Evolutionary conservation across 2,329 filamentous ascomycete genomes (phyloP).

Genomic region (Alternaria ethzedia): DNA sequence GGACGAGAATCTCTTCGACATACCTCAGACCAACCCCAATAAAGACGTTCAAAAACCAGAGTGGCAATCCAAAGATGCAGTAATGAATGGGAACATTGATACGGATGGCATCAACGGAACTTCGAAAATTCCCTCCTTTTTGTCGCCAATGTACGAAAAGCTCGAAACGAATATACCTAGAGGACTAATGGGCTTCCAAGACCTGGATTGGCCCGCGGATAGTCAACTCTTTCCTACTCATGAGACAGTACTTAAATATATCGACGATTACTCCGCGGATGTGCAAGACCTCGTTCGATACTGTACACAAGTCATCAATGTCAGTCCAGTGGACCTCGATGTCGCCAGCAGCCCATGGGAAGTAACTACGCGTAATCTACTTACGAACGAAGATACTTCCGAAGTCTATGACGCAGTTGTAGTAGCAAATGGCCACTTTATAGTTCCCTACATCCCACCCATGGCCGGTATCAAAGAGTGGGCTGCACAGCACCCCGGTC

Average conservation of each 20-base stretch:
- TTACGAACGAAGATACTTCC: slow-evolving; percentile 45
- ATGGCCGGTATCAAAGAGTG: slow-evolving; percentile 52
- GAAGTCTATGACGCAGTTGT: slow-evolving; percentile 62
- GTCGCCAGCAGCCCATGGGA: slow-evolving; percentile 59
- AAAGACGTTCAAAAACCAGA: slow-evolving; percentile 69
- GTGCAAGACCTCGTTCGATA: slow-evolving; percentile 73
- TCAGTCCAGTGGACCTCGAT: slow-evolving; percentile 50
- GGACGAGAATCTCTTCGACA: slow-evolving; percentile 52
- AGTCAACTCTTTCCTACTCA: slow-evolving; percentile 77
- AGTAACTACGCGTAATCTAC: slow-evolving; percentile 61
- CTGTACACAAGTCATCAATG: slow-evolving; percentile 70
- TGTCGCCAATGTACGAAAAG: slow-evolving; percentile 82
- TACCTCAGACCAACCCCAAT: slow-evolving; percentile 73
- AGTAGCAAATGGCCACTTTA: slow-evolving; percentile 57
- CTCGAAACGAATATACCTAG: slow-evolving; percentile 89
- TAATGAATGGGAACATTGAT: not conserved
- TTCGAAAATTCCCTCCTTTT: slow-evolving; percentile 64
- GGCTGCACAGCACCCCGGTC: slow-evolving; percentile 46
- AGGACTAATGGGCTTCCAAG: slow-evolving; percentile 79
- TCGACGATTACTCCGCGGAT: slow-evolving; percentile 73
- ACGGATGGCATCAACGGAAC: not conserved
- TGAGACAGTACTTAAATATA: slow-evolving; percentile 73
- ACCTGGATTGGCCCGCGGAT: slow-evolving; percentile 68
- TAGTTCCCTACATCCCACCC: slow-evolving; percentile 53
- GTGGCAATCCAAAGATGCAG: slow-evolving; percentile 42